phyloP scores from a whole-genome alignment of 306 rosid species.

The Geum urbanum region DNA sequence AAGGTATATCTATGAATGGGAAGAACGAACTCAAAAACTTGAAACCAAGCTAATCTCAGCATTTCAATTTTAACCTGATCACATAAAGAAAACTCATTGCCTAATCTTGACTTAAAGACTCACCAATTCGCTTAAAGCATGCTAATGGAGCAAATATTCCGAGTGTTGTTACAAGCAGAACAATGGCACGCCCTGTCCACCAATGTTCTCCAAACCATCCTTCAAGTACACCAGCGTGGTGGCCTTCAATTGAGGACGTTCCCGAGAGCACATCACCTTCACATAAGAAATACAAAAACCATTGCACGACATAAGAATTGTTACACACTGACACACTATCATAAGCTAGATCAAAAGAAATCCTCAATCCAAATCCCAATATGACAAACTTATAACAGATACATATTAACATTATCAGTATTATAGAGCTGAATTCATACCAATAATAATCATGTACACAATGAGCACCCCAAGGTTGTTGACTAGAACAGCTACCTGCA shows the following conservation, averaged over 20 bases:
- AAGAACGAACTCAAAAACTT: background rate
- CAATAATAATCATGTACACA: conserved; percentile 83
- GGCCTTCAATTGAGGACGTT: conserved; percentile 66
- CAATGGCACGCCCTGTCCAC: conserved; percentile 70
- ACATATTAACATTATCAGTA: background rate
- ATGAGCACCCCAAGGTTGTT: conserved; percentile 68
- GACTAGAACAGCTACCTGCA: conserved; percentile 54
- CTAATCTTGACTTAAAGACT: conserved; percentile 11
- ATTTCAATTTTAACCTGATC: background rate
- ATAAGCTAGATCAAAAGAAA: background rate
- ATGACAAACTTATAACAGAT: background rate
- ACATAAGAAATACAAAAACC: conserved; percentile 28
- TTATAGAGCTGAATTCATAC: conserved; percentile 31
- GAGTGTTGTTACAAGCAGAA: conserved; percentile 55
- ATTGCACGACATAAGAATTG: conserved; percentile 27
- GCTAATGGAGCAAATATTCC: conserved; percentile 64
- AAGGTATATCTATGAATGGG: background rate
- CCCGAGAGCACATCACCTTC: conserved; percentile 93
- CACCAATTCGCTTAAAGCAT: conserved; percentile 76
- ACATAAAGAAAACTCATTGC: background rate
- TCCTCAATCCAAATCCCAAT: background rate
- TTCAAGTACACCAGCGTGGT: conserved; percentile 74
- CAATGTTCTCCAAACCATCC: conserved; percentile 87
- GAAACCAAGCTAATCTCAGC: too few relatives aligned
- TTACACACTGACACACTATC: conserved; percentile 5